Evolutionary conservation across 305 asterid species (phyloP).

Genomic region (Fraxinus latifolia): DNA sequence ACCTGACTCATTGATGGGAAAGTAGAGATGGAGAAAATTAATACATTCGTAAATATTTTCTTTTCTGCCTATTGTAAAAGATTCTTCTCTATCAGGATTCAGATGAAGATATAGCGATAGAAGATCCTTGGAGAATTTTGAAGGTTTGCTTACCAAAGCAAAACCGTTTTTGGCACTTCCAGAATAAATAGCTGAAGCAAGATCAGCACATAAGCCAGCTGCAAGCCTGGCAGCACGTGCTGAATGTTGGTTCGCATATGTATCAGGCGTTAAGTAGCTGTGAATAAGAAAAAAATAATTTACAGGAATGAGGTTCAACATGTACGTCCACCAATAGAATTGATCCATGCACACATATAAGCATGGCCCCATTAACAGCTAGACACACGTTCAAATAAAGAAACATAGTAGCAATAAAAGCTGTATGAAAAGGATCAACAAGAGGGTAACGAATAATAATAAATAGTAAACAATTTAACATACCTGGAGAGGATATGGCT

Average conservation of each 20-base stretch:
- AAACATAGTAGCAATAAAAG: conserved; percentile 13
- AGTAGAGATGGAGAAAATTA: conserved; percentile 22
- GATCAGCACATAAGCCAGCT: conserved; percentile 95
- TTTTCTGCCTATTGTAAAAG: conserved; percentile 9
- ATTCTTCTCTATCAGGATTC: conserved; percentile 14
- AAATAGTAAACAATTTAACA: conserved; percentile 23
- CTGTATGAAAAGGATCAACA: conserved; percentile 3
- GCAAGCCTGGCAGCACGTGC: conserved; percentile 96
- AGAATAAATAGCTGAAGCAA: conserved; percentile 74
- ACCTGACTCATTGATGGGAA: conserved; percentile 48
- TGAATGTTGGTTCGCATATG: conserved; percentile 86
- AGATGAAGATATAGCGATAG: conserved; percentile 15
- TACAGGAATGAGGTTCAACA: background rate
- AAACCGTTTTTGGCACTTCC: conserved; percentile 88
- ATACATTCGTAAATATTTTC: conserved; percentile 15
- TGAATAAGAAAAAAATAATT: conserved; percentile 24
- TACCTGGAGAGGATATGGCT: conserved; percentile 70
- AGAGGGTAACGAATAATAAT: conserved; percentile 16
- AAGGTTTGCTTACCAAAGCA: conserved; percentile 69
- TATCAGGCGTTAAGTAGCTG: conserved; percentile 99
- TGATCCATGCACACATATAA: conserved; percentile 13
- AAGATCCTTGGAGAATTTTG: conserved; percentile 10
- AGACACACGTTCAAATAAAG: background rate
- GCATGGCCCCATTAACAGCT: conserved; percentile 13
- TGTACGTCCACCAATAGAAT: background rate